phyloP scores from a whole-genome alignment of 1,284 basidiomycete genomes.

The Thelephora terrestris region DNA sequence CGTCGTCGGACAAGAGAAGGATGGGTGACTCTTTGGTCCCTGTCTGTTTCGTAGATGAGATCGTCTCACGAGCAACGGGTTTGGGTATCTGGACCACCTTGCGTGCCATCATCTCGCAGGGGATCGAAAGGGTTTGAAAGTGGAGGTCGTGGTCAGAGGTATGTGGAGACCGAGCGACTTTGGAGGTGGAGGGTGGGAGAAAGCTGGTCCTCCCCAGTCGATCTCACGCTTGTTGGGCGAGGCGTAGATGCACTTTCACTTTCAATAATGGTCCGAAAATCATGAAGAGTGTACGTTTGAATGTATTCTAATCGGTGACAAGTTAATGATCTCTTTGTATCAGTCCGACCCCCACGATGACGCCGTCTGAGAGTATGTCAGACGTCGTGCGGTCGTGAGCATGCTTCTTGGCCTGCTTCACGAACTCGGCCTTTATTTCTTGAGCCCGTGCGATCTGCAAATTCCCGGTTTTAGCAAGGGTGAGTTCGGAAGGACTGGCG shows the following conservation, averaged over 20 bases:
- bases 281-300: not conserved
- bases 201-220: too few species aligned
- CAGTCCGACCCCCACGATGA: conserved; percentile 64
- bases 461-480: conserved; percentile 3
- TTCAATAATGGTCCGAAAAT: not conserved
- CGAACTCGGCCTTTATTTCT: conserved; percentile 64
- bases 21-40: not conserved
- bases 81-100: too few species aligned
- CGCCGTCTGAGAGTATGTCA: conserved; percentile 65
- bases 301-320: not conserved
- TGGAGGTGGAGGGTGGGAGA: too few species aligned
- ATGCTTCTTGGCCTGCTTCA: conserved; percentile 55
- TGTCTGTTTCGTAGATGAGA: not conserved
- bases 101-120: too few species aligned
- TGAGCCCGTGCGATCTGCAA: conserved; percentile 64
- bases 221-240: too few species aligned
- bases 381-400: conserved; percentile 64
- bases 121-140: too few species aligned
- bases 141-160: too few species aligned
- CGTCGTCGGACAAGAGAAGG: not conserved
- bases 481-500: conserved; percentile 2
- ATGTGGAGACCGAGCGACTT: too few species aligned
- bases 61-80: too few species aligned
- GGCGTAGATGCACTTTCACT: not conserved
- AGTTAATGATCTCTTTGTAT: conserved; percentile 42